These are phyloP conservation scores for Carnegiea gigantea DNA, from an alignment of 179 eudicot genomes.

Conservation along the genomic window DNA sequence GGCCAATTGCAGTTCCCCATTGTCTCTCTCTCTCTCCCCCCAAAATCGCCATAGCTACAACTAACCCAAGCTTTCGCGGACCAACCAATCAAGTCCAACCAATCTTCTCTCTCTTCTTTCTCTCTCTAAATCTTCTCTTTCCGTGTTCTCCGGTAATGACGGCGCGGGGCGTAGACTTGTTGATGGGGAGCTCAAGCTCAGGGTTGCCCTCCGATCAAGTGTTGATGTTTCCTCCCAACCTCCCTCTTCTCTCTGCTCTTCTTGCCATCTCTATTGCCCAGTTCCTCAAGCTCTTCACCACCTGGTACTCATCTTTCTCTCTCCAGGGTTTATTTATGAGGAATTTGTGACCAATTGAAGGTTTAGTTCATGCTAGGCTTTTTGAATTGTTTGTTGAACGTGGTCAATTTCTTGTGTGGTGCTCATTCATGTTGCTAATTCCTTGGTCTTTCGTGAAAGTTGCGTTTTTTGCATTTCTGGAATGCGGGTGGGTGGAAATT, in stretches of 20 bases:
- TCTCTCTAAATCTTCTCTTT: background rate
- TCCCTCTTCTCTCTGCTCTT: slow-evolving; percentile 7
- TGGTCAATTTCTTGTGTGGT: background rate
- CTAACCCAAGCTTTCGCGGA: background rate
- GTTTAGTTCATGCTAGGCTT: background rate
- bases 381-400: background rate
- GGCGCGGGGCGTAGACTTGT: background rate
- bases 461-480: background rate
- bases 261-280: background rate
- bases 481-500: background rate
- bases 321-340: background rate
- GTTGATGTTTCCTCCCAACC: background rate
- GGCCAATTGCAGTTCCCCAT: background rate
- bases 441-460: too few relatives aligned
- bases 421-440: background rate
- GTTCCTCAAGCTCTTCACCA: slow-evolving; percentile 18
- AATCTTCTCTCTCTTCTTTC: background rate
- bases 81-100: background rate
- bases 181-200: background rate
- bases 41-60: background rate
- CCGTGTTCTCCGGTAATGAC: background rate
- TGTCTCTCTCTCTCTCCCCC: background rate
- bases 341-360: background rate
- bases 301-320: slow-evolving; percentile 8
- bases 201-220: background rate